Evolutionary conservation across 805 yeast species (phyloP).

Genomic region (Yarrowia bubula): DNA sequence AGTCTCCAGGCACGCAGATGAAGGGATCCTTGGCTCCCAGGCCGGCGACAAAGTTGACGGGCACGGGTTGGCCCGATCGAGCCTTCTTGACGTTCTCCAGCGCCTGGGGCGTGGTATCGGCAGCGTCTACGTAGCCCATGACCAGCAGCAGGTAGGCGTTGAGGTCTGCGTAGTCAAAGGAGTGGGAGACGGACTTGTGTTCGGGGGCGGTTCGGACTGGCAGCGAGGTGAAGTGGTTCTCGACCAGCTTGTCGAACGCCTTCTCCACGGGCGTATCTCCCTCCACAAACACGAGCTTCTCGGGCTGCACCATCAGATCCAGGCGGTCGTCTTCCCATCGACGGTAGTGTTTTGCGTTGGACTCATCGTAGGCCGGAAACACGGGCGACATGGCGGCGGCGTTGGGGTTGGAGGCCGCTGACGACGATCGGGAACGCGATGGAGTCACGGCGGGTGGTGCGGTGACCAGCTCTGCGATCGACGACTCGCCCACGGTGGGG

Average conservation of each 20-base stretch:
- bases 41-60: slow-evolving; percentile 82
- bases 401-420: slow-evolving; percentile 14
- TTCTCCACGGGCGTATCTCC: slow-evolving; percentile 73
- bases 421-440: slow-evolving; percentile 12
- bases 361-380: slow-evolving; percentile 5
- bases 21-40: slow-evolving; percentile 88
- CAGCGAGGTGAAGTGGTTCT: slow-evolving; percentile 75
- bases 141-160: slow-evolving; percentile 83
- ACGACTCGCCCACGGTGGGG: slow-evolving; percentile 18
- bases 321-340: slow-evolving; percentile 77
- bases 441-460: slow-evolving; percentile 19
- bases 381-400: slow-evolving; percentile 25
- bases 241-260: slow-evolving; percentile 76
- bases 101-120: slow-evolving; percentile 35
- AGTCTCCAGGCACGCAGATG: slow-evolving; percentile 63
- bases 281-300: slow-evolving; percentile 68
- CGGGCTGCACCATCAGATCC: slow-evolving; percentile 71
- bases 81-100: slow-evolving; percentile 56
- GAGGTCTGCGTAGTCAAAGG: slow-evolving; percentile 81
- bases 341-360: slow-evolving; percentile 21
- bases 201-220: slow-evolving; percentile 56
- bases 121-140: slow-evolving; percentile 57
- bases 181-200: slow-evolving; percentile 57
- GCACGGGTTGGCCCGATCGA: slow-evolving; percentile 83
- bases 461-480: slow-evolving; percentile 20